phyloP scores from a whole-genome alignment of 2,329 filamentous ascomycete genomes.

The Pyrenochaeta sp. region DNA sequence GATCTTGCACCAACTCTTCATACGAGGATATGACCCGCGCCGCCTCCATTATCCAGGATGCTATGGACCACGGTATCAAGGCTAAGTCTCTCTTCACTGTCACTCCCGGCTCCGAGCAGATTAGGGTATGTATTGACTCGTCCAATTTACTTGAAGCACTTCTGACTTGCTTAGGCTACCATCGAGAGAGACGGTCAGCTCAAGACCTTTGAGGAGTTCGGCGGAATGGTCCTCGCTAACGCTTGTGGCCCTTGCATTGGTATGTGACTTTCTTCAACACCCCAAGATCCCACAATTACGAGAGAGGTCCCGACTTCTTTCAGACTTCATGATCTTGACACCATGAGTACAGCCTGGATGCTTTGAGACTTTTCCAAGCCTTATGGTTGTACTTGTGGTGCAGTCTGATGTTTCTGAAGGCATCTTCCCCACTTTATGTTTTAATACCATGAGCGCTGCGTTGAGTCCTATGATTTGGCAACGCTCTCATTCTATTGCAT shows the following conservation, averaged over 20 bases:
- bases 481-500: too few relatives aligned
- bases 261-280: conserved; percentile 11
- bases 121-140: conserved; percentile 63
- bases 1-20: conserved; percentile 95
- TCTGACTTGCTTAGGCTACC: conserved; percentile 60
- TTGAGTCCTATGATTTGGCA: too few relatives aligned
- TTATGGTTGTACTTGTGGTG: too few relatives aligned
- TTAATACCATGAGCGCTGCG: too few relatives aligned
- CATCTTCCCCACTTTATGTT: too few relatives aligned
- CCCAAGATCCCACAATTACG: conserved; percentile 19
- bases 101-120: conserved; percentile 96
- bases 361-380: too few relatives aligned
- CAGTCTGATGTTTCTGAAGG: too few relatives aligned
- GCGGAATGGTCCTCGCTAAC: conserved; percentile 92
- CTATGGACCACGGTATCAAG: conserved; percentile 91
- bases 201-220: conserved; percentile 94
- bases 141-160: background rate
- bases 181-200: conserved; percentile 88
- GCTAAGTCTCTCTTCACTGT: conserved; percentile 92
- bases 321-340: too few relatives aligned
- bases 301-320: too few relatives aligned
- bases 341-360: too few relatives aligned
- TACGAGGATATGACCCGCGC: conserved; percentile 93
- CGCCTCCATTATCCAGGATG: conserved; percentile 89
- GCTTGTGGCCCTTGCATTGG: conserved; percentile 78